Base-by-base conservation (phyloP, 495 filamentous ascomycete genomes). In the Delitschia confertaspora region DNA sequence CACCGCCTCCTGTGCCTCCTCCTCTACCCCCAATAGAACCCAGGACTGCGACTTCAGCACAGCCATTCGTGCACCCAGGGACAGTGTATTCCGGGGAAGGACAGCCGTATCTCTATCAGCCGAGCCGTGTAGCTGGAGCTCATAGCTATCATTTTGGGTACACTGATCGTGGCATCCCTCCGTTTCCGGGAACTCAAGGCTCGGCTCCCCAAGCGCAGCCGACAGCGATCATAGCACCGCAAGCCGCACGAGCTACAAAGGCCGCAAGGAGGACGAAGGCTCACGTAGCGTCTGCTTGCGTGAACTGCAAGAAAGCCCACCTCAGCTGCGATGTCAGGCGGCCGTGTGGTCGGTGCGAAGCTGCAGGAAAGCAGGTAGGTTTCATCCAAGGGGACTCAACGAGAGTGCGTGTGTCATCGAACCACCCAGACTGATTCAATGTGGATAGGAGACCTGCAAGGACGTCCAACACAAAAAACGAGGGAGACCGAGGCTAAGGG, bases 401-500 rank as follows among this genome's bases (percentile, higher is more conserved):
- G n/a, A n/a, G n/a, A n/a, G n/a, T n/a, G n/a, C n/a, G n/a, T n/a
- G n/a, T n/a, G n/a, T n/a, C n/a, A n/a, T n/a, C n/a, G 8, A 31
- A 19, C 37, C 7, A 41, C 24, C 14, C 10, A 46, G 38, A 39
- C 43, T 34, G 40, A 56, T 47, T 41, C 5, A 21, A 10, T 1
- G 20, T 13, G 5, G 3, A 2, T 34, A 94, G 74, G 82, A 88
- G 38, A 75, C 83, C n/a, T 96, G 89, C 53, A 71, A 87, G 38
- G 91, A 98, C 62, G 87, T 96, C 17, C 86, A 88, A 53, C 89
- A 96, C 65, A 98, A 95, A 66, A 96, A 95, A 60, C 73, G 91
- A 47, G 91, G 91, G 16, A 74, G 91, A 43, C 91, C 91, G 53
- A 81, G 91, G 38, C 70, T 98, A 56, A 82, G 89, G 59, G 88